Evolutionary conservation across 2,329 filamentous ascomycete genomes (phyloP).

Genomic region (Epichloe elymi): DNA sequence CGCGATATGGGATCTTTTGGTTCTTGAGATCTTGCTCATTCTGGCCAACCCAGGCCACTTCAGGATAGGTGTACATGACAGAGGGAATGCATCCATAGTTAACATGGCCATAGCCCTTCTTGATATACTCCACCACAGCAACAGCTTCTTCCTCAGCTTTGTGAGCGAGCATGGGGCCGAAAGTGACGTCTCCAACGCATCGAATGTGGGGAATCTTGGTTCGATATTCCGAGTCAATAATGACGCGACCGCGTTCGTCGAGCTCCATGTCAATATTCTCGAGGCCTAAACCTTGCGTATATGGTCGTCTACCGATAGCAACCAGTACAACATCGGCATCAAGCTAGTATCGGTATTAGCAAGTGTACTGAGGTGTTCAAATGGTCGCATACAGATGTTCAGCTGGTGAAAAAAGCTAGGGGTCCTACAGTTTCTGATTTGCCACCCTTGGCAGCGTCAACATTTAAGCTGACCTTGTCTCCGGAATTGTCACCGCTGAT

Average conservation of each 20-base stretch:
- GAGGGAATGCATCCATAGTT: conserved; percentile 97
- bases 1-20: conserved; percentile 78
- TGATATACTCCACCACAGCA: conserved; percentile 90
- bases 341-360: conserved; percentile 40
- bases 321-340: conserved; percentile 93
- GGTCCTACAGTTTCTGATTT: conserved; percentile 73
- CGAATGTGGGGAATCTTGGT: conserved; percentile 96
- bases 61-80: conserved; percentile 99
- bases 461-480: conserved; percentile 64
- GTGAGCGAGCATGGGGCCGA: conserved; percentile 97
- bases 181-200: conserved; percentile 89
- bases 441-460: conserved; percentile 91
- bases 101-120: conserved; percentile 94
- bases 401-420: neutral
- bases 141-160: conserved; percentile 98
- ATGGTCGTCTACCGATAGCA: conserved; percentile 90
- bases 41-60: conserved; percentile 97
- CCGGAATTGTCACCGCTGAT: conserved; percentile 68
- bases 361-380: neutral
- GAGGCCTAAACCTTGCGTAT: conserved; percentile 80
- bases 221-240: conserved; percentile 98
- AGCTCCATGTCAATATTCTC: conserved; percentile 88
- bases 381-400: neutral
- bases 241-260: conserved; percentile 85
- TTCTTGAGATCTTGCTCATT: conserved; percentile 93